Conservation (phyloP, 148 eudicot genomes). For the Rhododendron henanense region DNA sequence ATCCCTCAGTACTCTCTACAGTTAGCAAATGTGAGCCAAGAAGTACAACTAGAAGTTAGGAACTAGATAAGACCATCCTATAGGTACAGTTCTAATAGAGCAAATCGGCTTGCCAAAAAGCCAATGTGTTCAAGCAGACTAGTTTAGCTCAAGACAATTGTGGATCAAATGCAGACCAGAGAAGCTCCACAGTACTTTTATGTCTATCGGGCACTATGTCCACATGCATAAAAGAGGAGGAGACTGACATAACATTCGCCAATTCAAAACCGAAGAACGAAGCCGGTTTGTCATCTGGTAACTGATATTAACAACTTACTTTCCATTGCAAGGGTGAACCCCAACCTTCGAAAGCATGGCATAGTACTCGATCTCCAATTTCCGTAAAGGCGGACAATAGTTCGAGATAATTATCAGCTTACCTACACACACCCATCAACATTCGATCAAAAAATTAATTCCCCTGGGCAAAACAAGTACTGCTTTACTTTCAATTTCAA, state of each 20-base stretch:
- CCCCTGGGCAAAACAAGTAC: neutral
- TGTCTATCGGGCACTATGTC: neutral
- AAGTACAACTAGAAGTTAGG: neutral
- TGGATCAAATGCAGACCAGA: neutral
- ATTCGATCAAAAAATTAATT: neutral
- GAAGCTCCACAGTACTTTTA: neutral
- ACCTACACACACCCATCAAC: conserved; percentile 29
- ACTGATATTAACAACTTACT: conserved; percentile 40
- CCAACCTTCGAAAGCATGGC: conserved; percentile 86
- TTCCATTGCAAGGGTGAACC: conserved; percentile 76
- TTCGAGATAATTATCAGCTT: conserved; percentile 73
- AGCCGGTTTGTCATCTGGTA: neutral
- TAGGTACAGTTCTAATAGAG: neutral
- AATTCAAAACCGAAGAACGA: neutral
- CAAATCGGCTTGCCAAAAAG: neutral
- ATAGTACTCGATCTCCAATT: conserved; percentile 87
- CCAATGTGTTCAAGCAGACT: neutral
- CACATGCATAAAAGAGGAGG: neutral
- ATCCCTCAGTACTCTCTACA: neutral
- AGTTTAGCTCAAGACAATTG: neutral
- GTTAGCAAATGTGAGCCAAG: neutral
- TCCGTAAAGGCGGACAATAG: conserved; percentile 80
- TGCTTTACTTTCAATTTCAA: neutral
- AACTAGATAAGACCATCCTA: neutral
- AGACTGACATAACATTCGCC: neutral